These are phyloP conservation scores for Populus ilicifolia DNA, from an alignment of 345 rosid species.

Conservation along the genomic window DNA sequence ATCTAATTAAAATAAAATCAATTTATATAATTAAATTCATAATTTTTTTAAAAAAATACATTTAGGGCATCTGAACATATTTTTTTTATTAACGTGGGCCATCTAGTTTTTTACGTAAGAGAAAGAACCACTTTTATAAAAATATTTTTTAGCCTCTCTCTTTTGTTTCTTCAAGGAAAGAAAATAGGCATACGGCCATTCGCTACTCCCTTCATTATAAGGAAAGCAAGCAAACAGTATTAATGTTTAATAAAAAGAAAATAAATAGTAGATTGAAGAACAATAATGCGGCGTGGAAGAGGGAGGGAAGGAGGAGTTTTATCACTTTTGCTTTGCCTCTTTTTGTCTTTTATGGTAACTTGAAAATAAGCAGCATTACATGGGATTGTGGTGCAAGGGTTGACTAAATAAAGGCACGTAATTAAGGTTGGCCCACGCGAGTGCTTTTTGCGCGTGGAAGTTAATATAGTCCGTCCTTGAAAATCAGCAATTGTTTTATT, in stretches of 20 bases:
- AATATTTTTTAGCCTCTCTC: too few species aligned
- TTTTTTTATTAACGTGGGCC: too few species aligned
- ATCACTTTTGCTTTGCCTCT: not conserved
- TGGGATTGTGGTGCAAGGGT: constrained; percentile 8
- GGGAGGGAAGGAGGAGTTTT: too few species aligned
- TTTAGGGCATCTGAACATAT: too few species aligned
- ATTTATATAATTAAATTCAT: too few species aligned
- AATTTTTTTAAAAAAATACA: too few species aligned
- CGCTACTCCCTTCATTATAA: not conserved
- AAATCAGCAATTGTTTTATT: not conserved
- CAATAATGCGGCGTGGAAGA: too few species aligned
- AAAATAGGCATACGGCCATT: not conserved
- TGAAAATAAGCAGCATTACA: not conserved
- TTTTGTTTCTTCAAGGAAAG: not conserved
- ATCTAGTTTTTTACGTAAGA: too few species aligned
- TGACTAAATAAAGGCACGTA: constrained; percentile 15
- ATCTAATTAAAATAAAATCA: too few species aligned
- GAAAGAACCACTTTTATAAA: too few species aligned
- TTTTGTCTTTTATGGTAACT: not conserved
- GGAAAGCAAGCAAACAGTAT: not conserved
- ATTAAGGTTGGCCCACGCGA: not conserved
- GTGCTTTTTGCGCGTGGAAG: constrained; percentile 9
- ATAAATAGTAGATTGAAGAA: too few species aligned
- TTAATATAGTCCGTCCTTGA: not conserved
- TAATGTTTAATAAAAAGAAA: not conserved